Evolutionary conservation across 257 asterid genomes (phyloP).

Genomic region (Solanum arcanum): DNA sequence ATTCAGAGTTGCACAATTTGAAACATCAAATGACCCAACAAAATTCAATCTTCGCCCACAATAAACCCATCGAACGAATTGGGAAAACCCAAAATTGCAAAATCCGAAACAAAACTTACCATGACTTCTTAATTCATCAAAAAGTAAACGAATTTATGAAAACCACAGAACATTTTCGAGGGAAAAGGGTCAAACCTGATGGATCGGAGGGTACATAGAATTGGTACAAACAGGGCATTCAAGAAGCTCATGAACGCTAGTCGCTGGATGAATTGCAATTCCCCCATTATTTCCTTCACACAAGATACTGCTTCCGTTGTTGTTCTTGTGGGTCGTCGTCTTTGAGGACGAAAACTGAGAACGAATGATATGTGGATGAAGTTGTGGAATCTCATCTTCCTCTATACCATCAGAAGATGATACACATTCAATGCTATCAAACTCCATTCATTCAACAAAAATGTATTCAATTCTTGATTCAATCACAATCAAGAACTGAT

Average conservation of each 20-base stretch:
- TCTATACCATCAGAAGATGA: slow-evolving; percentile 43
- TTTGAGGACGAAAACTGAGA: slow-evolving; percentile 39
- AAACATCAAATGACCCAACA: neutral
- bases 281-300: neutral
- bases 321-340: slow-evolving; percentile 8
- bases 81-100: neutral
- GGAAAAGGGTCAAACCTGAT: slow-evolving; percentile 29
- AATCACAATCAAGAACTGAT: neutral
- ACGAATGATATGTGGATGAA: slow-evolving; percentile 10
- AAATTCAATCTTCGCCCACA: neutral
- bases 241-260: slow-evolving; percentile 48
- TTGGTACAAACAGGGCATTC: slow-evolving; percentile 18
- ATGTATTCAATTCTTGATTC: neutral
- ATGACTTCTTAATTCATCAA: neutral
- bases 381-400: slow-evolving; percentile 48
- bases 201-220: slow-evolving; percentile 70
- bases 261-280: neutral
- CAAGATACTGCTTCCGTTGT: slow-evolving; percentile 4
- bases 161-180: neutral
- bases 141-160: neutral
- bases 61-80: neutral
- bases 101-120: neutral
- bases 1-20: neutral
- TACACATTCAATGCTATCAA: slow-evolving; percentile 45
- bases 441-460: slow-evolving; percentile 28